Conservation (phyloP, 805 yeast species). For the Ogataea pilisensis region DNA sequence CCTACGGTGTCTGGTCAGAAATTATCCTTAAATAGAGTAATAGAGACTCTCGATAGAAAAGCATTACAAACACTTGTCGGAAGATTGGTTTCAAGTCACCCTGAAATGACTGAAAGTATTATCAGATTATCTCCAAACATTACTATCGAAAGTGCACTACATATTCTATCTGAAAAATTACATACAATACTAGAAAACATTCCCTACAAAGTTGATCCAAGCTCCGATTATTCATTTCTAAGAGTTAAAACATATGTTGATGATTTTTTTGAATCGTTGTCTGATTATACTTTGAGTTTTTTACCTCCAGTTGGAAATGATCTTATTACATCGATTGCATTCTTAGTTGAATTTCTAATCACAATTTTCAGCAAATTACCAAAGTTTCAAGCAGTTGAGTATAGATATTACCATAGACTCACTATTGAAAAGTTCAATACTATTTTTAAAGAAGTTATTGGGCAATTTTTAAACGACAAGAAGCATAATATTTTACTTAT, state of each 20-base stretch:
- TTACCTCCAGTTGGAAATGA: slow-evolving; percentile 67
- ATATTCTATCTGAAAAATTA: slow-evolving; percentile 44
- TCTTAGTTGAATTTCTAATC: slow-evolving; percentile 57
- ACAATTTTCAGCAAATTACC: slow-evolving; percentile 61
- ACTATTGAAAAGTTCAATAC: slow-evolving; percentile 32
- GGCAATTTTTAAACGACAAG: slow-evolving; percentile 27
- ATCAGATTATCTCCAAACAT: slow-evolving; percentile 54
- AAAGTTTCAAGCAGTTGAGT: slow-evolving; percentile 54
- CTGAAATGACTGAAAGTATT: slow-evolving; percentile 54
- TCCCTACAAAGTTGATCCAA: slow-evolving; percentile 73
- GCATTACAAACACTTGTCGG: slow-evolving; percentile 50
- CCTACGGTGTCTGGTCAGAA: slow-evolving; percentile 48
- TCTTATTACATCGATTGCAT: slow-evolving; percentile 50
- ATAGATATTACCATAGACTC: slow-evolving; percentile 39
- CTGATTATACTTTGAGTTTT: slow-evolving; percentile 70
- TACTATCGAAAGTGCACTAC: slow-evolving; percentile 47
- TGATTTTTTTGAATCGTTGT: slow-evolving; percentile 65
- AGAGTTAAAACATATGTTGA: slow-evolving; percentile 64
- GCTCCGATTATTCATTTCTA: slow-evolving; percentile 71
- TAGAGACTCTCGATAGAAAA: slow-evolving; percentile 63
- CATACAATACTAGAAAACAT: slow-evolving; percentile 43
- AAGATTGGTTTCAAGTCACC: slow-evolving; percentile 53
- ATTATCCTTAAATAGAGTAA: slow-evolving; percentile 57
- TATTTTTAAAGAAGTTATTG: slow-evolving; percentile 25
- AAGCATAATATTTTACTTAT: slow-evolving; percentile 31